phyloP scores from a whole-genome alignment of 2,329 filamentous ascomycete species.

The Colletotrichum costaricense region DNA sequence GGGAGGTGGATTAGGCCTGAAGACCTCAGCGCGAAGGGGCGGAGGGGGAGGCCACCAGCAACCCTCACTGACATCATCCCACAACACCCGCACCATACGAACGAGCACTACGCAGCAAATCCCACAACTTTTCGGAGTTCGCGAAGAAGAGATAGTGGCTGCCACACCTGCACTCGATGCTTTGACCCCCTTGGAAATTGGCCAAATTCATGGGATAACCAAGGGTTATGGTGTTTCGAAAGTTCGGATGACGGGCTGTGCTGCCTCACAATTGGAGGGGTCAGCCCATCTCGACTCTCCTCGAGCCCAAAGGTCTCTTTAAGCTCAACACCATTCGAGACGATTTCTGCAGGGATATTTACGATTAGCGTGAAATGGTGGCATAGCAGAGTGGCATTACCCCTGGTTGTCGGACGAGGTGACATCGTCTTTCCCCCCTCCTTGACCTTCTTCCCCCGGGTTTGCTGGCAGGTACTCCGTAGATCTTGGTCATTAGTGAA shows the following conservation, averaged over 20 bases:
- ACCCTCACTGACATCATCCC: conserved; percentile 22
- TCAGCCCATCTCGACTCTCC: conserved; percentile 11
- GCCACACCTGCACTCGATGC: conserved; percentile 10
- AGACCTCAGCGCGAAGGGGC: neutral
- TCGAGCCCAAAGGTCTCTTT: conserved; percentile 21
- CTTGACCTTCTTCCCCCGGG: too few species aligned
- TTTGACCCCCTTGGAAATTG: conserved; percentile 21
- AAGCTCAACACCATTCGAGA: conserved; percentile 31
- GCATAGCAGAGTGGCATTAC: neutral
- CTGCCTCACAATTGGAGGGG: conserved; percentile 30
- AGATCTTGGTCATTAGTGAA: neutral
- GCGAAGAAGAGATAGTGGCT: conserved; percentile 7
- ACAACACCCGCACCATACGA: neutral
- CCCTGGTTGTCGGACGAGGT: conserved; percentile 23
- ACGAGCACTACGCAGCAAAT: neutral
- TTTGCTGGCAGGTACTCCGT: neutral
- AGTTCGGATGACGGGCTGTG: conserved; percentile 35
- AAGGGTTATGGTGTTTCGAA: conserved; percentile 28
- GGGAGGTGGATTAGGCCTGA: too few species aligned
- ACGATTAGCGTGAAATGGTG: neutral
- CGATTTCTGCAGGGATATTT: conserved; percentile 8
- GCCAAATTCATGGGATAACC: conserved; percentile 15
- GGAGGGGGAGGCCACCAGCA: conserved; percentile 15
- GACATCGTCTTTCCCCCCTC: conserved; percentile 12
- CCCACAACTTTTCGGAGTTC: neutral